Evolutionary conservation across 805 yeast species (phyloP).

Genomic region (Cyberlindnera veronae): DNA sequence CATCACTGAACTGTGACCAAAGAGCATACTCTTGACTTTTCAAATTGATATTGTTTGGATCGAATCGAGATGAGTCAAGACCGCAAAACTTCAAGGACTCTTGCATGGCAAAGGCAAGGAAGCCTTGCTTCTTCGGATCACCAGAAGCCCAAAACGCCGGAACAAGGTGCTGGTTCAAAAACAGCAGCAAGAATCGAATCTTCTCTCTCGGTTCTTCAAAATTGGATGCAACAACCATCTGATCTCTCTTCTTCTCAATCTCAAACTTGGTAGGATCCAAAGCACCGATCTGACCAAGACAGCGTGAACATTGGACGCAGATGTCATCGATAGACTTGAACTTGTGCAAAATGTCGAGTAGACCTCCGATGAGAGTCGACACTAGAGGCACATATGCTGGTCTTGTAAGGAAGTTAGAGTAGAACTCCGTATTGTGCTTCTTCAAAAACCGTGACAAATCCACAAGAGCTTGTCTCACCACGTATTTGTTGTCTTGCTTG

Average conservation of each 20-base stretch:
- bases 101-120: slow-evolving; percentile 86
- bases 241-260: slow-evolving; percentile 35
- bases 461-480: slow-evolving; percentile 65
- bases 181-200: slow-evolving; percentile 57
- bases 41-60: slow-evolving; percentile 24
- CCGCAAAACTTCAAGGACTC: slow-evolving; percentile 68
- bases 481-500: slow-evolving; percentile 61
- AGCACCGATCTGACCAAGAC: slow-evolving; percentile 75
- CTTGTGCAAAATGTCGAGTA: slow-evolving; percentile 54
- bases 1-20: slow-evolving; percentile 63
- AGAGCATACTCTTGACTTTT: slow-evolving; percentile 33
- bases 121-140: slow-evolving; percentile 79
- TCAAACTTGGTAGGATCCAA: slow-evolving; percentile 61
- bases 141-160: slow-evolving; percentile 88
- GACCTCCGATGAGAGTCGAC: slow-evolving; percentile 46
- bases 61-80: slow-evolving; percentile 35
- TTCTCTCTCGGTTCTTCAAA: slow-evolving; percentile 61
- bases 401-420: slow-evolving; percentile 40
- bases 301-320: slow-evolving; percentile 58
- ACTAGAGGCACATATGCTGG: slow-evolving; percentile 31
- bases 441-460: slow-evolving; percentile 55
- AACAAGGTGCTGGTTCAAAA: slow-evolving; percentile 68
- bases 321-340: slow-evolving; percentile 50
- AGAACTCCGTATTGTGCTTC: slow-evolving; percentile 48
- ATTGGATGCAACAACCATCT: slow-evolving; percentile 53